phyloP scores from a whole-genome alignment of 2,329 filamentous ascomycete genomes.

The Helicocarpus griseus region DNA sequence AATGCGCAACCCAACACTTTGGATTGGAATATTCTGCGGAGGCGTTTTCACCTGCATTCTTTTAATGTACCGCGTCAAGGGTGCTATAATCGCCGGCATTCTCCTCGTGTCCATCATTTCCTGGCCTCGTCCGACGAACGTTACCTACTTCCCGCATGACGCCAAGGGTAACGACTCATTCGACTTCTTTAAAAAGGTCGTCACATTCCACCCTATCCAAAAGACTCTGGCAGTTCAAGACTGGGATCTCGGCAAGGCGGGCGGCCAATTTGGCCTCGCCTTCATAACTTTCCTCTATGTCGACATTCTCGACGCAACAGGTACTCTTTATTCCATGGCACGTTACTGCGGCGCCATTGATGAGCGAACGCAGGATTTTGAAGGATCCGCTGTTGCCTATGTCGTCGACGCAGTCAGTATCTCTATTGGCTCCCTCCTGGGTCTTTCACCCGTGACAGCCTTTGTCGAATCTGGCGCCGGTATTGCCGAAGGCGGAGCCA shows the following conservation, averaged over 20 bases:
- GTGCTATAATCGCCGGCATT: constrained; percentile 76
- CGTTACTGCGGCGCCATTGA: constrained; percentile 73
- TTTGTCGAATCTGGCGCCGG: constrained; percentile 86
- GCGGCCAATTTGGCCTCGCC: constrained; percentile 69
- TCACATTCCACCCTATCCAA: constrained; percentile 69
- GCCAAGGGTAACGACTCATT: constrained; percentile 59
- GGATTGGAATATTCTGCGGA: constrained; percentile 81
- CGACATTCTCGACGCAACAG: constrained; percentile 79
- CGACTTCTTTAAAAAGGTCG: constrained; percentile 81
- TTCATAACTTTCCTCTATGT: constrained; percentile 86
- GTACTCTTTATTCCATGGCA: constrained; percentile 83
- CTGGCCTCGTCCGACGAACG: constrained; percentile 66
- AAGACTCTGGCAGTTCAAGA: constrained; percentile 60
- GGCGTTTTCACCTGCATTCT: constrained; percentile 70
- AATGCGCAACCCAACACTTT: constrained; percentile 77
- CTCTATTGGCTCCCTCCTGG: constrained; percentile 69
- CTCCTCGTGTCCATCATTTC: constrained; percentile 78
- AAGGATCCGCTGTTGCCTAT: constrained; percentile 74
- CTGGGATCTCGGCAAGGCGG: constrained; percentile 60
- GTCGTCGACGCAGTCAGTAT: constrained; percentile 73
- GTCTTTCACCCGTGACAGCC: constrained; percentile 70
- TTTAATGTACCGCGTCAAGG: constrained; percentile 79
- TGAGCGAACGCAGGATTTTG: constrained; percentile 74
- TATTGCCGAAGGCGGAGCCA: constrained; percentile 78
- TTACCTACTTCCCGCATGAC: constrained; percentile 75